Evolutionary conservation across 306 rosid genomes (phyloP).

Genomic region (Prunus mongolica): DNA sequence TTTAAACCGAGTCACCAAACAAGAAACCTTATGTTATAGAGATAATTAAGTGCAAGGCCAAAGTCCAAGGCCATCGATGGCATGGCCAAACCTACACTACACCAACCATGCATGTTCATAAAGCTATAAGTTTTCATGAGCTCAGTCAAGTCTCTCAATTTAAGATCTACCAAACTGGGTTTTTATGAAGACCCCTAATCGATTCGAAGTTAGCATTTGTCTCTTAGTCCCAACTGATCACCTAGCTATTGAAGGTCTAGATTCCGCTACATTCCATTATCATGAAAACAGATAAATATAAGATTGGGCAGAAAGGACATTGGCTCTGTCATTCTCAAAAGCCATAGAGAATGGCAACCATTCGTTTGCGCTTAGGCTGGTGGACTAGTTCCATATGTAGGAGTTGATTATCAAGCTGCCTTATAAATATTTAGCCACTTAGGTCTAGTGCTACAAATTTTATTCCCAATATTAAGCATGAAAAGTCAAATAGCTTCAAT

Average conservation of each 20-base stretch:
- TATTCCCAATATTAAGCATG: background rate
- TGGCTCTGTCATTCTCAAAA: background rate
- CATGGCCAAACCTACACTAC: background rate
- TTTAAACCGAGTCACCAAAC: background rate
- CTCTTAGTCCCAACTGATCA: background rate
- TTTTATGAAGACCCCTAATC: background rate
- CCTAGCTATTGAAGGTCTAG: background rate
- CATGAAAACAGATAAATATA: background rate
- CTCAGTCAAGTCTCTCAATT: background rate
- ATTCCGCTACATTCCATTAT: background rate
- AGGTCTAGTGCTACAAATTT: background rate
- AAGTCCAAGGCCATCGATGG: background rate
- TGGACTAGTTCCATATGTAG: background rate
- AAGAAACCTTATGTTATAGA: background rate
- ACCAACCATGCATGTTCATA: background rate
- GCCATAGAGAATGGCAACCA: background rate
- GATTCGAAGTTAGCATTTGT: background rate
- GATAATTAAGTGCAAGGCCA: background rate
- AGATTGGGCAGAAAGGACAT: constrained; percentile 5
- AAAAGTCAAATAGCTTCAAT: background rate
- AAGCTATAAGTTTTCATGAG: background rate
- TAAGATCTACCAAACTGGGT: background rate
- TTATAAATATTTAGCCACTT: background rate
- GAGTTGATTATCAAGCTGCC: background rate
- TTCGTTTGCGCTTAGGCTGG: background rate